A percentile compares a stretch with the other conserved stretches of the same genome.
These are phyloP conservation scores for Mucor circinelloides DNA, from an alignment of 371 early-diverging fungal genomes.

Conservation along the genomic window DNA sequence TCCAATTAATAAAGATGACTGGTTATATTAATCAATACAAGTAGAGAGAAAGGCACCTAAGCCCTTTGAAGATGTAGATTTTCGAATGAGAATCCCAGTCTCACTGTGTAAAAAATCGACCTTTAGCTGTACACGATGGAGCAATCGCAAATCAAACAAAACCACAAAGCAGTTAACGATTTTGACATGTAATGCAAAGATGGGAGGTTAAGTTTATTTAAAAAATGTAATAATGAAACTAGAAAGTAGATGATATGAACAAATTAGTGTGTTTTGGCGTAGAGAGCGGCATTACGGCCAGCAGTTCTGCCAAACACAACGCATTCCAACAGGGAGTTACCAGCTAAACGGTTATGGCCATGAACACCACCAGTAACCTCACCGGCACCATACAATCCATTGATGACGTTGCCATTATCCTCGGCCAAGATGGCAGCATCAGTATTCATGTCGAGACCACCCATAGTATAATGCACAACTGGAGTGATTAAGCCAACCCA, in stretches of 20 bases:
- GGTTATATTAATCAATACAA: too few species aligned
- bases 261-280: constrained; percentile 9
- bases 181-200: not conserved
- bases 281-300: constrained; percentile 56
- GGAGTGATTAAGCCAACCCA: constrained; percentile 78
- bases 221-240: not conserved
- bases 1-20: too few species aligned
- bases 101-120: too few species aligned
- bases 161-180: too few species aligned
- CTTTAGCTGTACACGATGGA: too few species aligned
- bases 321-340: constrained; percentile 83
- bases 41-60: too few species aligned
- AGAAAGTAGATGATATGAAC: not conserved
- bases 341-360: constrained; percentile 83
- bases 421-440: constrained; percentile 32
- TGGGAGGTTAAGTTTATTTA: not conserved
- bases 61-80: too few species aligned
- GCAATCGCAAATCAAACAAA: too few species aligned
- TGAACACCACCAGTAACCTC: constrained; percentile 83
- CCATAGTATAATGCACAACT: constrained; percentile 88
- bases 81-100: too few species aligned
- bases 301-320: constrained; percentile 86
- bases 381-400: constrained; percentile 78
- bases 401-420: constrained; percentile 10
- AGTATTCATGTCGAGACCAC: constrained; percentile 73